These are phyloP conservation scores for Cerioporus squamosus DNA, from an alignment of 1,284 basidiomycete species.

Conservation along the genomic window DNA sequence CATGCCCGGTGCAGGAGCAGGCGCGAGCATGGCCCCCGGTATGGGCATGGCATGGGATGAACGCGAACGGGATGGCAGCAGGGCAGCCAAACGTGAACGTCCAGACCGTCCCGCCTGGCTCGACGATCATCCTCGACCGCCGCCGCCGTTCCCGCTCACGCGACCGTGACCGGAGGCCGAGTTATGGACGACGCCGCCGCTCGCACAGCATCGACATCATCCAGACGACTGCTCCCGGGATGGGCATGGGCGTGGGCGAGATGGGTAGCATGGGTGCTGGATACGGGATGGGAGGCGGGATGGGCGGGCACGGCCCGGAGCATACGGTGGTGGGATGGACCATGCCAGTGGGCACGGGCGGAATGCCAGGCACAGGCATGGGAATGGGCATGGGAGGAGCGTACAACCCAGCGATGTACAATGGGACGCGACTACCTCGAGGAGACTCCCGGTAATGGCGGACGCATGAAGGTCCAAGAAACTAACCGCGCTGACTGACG, in stretches of 20 bases:
- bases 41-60: background rate
- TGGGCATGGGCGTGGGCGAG: background rate
- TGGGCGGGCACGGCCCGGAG: slow-evolving; percentile 3
- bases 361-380: background rate
- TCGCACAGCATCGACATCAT: slow-evolving; percentile 18
- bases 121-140: slow-evolving; percentile 25
- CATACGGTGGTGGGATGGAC: background rate
- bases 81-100: slow-evolving; percentile 5
- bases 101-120: slow-evolving; percentile 15
- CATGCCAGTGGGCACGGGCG: background rate
- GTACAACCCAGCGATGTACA: too few relatives aligned
- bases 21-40: background rate
- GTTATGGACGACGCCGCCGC: slow-evolving; percentile 21
- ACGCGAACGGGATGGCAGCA: background rate
- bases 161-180: slow-evolving; percentile 2
- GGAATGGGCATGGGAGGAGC: background rate
- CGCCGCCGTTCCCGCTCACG: slow-evolving; percentile 7
- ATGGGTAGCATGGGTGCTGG: background rate
- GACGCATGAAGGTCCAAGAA: too few relatives aligned
- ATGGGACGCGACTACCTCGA: too few relatives aligned
- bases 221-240: background rate
- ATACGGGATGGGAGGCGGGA: background rate
- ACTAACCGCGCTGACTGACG: too few relatives aligned
- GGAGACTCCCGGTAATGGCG: too few relatives aligned
- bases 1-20: background rate